Base-by-base conservation (phyloP, 2,329 filamentous ascomycete genomes). In the Aspergillus fijiensis region DNA sequence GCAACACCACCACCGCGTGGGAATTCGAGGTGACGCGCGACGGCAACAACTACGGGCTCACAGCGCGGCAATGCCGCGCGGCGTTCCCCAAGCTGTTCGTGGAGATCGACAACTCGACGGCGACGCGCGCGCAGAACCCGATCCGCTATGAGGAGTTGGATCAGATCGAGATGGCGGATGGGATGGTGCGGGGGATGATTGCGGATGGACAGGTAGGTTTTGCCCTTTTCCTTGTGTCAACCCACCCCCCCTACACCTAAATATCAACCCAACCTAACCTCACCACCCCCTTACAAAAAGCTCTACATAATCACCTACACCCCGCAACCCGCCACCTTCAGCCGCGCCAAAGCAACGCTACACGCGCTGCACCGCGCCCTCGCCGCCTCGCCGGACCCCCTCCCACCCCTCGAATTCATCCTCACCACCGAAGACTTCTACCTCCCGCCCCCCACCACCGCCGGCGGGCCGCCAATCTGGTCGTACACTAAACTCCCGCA, bases 371-470 rank as follows among this genome's bases (percentile, higher is more conserved):
- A 84, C 60, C 80, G 82, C 33, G 80, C 81, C 9, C 72, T 84
- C 14, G 65, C 72, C 31, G 70, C 78, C 2, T 74, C 75, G 27
- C 75, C 79, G 5, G 66, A 74, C 45, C 70, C 71, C 14, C 72
- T 83, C 11, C 81, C 81, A 7, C 79, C 79, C 54, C 77, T 82
- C 55, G 81, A 83, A 63, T 83, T 83, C 63, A 75, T 78, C 39
- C 77, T 82, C 61, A 78, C 76, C 16, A 71, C 79, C 2, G 79
- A 83, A 58, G 81, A 83, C 64, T 77, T 45, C 39, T 19, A 45
- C 39, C 14, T 19, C 39, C 39, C 39, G 10, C 5, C 12, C 11
- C 33, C 12, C 4, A 35, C 33, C 33, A 10, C 33, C 27, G 27
- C 27, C 6, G 7, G 27, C 27, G 4, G 16, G 4, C n/a, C 39